Evolutionary conservation across 768 basidiomycete genomes (phyloP).

Genomic region (Lentinula aciculospora): DNA sequence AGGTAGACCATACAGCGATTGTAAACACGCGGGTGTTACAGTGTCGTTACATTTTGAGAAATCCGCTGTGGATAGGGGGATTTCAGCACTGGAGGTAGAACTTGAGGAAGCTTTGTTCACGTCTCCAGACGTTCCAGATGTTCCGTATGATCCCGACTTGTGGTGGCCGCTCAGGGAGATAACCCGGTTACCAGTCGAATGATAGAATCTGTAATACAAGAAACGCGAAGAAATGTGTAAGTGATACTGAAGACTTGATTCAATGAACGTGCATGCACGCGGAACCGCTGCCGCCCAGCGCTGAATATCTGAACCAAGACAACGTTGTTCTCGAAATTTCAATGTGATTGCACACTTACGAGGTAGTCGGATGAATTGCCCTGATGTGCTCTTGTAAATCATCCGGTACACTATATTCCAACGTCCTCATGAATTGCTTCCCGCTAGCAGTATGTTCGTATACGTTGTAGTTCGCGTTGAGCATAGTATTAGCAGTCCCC

Average conservation of each 20-base stretch:
- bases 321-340: neutral
- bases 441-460: slow-evolving; percentile 24
- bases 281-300: neutral
- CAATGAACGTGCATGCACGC: no score
- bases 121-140: neutral
- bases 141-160: slow-evolving; percentile 9
- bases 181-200: neutral
- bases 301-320: neutral
- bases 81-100: neutral
- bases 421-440: slow-evolving; percentile 16
- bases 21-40: slow-evolving; percentile 21
- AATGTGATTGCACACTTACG: slow-evolving; percentile 11
- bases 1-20: slow-evolving; percentile 21
- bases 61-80: neutral
- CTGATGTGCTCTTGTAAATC: slow-evolving; percentile 17
- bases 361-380: slow-evolving; percentile 21
- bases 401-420: slow-evolving; percentile 20
- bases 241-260: no score
- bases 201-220: slow-evolving; percentile 4
- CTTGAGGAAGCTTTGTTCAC: neutral
- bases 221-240: neutral
- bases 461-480: slow-evolving; percentile 29
- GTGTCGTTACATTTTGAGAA: slow-evolving; percentile 9
- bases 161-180: slow-evolving; percentile 3
- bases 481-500: slow-evolving; percentile 26